A percentile compares a stretch with the other conserved stretches of the same genome.
These are phyloP conservation scores for Trichoderma gracile DNA, from an alignment of 2,329 filamentous ascomycete species.

Conservation along the genomic window DNA sequence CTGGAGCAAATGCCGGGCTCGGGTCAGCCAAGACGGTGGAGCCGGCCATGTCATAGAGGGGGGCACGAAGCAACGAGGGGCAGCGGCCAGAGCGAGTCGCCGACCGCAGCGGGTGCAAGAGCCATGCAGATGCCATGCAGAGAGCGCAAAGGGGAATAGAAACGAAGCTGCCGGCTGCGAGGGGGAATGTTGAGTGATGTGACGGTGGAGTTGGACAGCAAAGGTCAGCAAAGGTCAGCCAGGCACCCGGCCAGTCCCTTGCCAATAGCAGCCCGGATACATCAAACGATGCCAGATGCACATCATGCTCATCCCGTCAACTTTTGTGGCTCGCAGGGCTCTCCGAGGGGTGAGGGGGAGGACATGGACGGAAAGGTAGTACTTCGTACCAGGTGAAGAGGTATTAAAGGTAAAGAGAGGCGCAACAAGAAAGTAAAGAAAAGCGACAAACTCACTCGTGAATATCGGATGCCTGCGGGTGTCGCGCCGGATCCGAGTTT, in stretches of 20 bases:
- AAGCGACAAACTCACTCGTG: neutral
- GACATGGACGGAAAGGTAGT: neutral
- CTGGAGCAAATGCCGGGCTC: conserved; percentile 7
- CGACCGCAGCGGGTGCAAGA: neutral
- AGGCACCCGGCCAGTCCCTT: conserved; percentile 17
- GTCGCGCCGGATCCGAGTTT: conserved; percentile 29
- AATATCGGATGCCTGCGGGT: conserved; percentile 13
- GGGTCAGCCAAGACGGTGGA: conserved; percentile 10
- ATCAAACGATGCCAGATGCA: neutral
- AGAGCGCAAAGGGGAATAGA: neutral
- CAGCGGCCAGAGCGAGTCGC: neutral
- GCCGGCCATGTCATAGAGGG: conserved; percentile 18
- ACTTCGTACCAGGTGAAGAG: too few species aligned
- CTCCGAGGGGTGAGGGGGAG: neutral
- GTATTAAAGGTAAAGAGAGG: neutral
- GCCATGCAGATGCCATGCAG: conserved; percentile 2
- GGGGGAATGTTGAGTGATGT: conserved; percentile 4
- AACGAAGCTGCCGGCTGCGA: conserved; percentile 2
- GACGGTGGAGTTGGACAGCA: conserved; percentile 23
- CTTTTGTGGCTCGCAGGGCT: neutral
- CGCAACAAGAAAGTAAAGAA: neutral
- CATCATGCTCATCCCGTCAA: conserved; percentile 4
- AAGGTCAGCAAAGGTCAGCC: too few species aligned
- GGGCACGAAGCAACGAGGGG: conserved; percentile 18
- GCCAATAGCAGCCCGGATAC: conserved; percentile 16